Conservation (phyloP, 768 basidiomycete species). For the Termitomyces sp. region DNA sequence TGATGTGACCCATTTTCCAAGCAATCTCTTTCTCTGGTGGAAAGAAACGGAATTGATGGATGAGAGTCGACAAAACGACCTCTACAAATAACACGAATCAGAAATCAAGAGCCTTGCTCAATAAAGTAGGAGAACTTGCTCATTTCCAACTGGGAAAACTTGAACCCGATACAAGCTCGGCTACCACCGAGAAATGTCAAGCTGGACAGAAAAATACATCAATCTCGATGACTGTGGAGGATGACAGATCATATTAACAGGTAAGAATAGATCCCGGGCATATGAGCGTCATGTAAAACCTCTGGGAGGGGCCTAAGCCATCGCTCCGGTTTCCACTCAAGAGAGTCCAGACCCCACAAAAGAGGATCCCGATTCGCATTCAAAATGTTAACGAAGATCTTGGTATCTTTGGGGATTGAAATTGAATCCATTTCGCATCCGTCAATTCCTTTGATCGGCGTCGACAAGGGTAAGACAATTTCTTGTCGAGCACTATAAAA, state of each 20-base stretch:
- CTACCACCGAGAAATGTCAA: constrained; percentile 33
- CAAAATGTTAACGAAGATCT: too few relatives aligned
- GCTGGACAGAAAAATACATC: constrained; percentile 19
- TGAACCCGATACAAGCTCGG: constrained; percentile 33
- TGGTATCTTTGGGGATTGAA: constrained; percentile 19
- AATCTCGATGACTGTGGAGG: neutral
- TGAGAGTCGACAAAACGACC: constrained; percentile 18
- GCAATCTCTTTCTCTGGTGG: neutral
- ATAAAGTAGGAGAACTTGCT: constrained; percentile 19
- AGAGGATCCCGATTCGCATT: neutral
- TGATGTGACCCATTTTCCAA: neutral
- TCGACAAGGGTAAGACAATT: too few relatives aligned
- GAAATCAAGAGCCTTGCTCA: neutral
- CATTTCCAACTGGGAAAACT: constrained; percentile 35
- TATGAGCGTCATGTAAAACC: constrained; percentile 22
- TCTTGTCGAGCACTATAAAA: too few relatives aligned
- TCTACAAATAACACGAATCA: constrained; percentile 10
- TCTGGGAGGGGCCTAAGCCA: constrained; percentile 34
- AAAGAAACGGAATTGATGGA: constrained; percentile 2
- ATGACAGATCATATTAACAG: neutral
- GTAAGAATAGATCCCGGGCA: constrained; percentile 22
- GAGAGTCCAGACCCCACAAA: too few relatives aligned
- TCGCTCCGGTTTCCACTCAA: constrained; percentile 5
- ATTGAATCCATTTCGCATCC: constrained; percentile 19
- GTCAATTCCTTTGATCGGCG: too few relatives aligned